A percentile compares a stretch with the other conserved stretches of the same genome.
Conservation (phyloP, 495 filamentous ascomycete species). For the Gamarada debralockiae region DNA sequence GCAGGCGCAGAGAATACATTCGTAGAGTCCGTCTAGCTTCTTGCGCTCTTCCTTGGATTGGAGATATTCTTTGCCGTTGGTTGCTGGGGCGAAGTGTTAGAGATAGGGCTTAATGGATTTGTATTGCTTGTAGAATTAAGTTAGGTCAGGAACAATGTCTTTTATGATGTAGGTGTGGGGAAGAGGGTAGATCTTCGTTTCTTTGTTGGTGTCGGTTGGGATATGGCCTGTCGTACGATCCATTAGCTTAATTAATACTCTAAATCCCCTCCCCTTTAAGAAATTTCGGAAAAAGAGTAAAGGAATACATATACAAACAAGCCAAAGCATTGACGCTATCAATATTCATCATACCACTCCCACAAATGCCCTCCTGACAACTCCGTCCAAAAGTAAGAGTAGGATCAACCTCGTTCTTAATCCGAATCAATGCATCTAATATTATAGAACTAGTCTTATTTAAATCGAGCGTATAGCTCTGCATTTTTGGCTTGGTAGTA, state of each 20-base stretch:
- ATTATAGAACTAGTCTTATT: constrained; percentile 99
- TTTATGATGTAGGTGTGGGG: constrained; percentile 99
- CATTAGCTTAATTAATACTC: too few relatives aligned
- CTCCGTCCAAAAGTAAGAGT: constrained; percentile 93
- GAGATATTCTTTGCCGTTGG: too few relatives aligned
- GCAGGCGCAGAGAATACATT: constrained; percentile 99
- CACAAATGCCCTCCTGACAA: constrained; percentile 97
- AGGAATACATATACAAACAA: constrained; percentile 82
- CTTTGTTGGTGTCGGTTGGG: constrained; percentile 80
- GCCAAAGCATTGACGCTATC: too few relatives aligned
- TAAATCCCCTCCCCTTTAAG: too few relatives aligned
- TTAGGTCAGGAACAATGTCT: constrained; percentile 95
- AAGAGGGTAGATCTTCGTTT: too few relatives aligned
- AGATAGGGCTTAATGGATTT: constrained; percentile 99
- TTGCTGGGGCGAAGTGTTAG: constrained; percentile 73
- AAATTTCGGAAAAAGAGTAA: too few relatives aligned
- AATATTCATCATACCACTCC: constrained; percentile 99
- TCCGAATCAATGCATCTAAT: constrained; percentile 90
- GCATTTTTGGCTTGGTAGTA: too few relatives aligned
- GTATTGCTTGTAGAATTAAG: constrained; percentile 99
- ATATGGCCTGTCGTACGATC: constrained; percentile 92
- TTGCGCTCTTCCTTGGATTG: too few relatives aligned
- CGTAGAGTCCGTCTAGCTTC: constrained; percentile 97
- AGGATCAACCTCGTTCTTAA: constrained; percentile 98
- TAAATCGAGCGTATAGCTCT: constrained; percentile 82